Conservation (phyloP, 768 basidiomycete species). For the Sarcomyxa edulis region DNA sequence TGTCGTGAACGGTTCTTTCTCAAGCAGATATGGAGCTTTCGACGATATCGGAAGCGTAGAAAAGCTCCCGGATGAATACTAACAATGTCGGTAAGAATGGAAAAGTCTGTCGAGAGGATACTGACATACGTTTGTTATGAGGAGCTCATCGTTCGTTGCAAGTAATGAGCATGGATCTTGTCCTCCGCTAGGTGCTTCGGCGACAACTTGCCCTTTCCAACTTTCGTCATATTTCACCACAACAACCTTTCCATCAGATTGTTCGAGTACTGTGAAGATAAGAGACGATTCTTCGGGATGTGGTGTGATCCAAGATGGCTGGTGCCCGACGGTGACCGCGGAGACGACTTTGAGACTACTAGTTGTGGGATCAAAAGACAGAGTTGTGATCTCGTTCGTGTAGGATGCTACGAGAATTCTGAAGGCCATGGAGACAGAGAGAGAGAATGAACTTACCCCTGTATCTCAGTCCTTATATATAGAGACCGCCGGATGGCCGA, state of each 20-base stretch:
- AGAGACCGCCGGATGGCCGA: no score
- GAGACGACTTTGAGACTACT: constrained; percentile 41
- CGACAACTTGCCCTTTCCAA: constrained; percentile 48
- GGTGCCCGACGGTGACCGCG: constrained; percentile 44
- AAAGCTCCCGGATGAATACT: constrained; percentile 71
- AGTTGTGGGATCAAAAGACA: constrained; percentile 53
- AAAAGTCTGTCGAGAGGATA: not conserved
- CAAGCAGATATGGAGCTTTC: constrained; percentile 38
- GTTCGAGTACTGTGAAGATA: constrained; percentile 63
- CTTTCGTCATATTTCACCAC: constrained; percentile 53
- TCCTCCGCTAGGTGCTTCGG: constrained; percentile 48
- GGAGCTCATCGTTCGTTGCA: constrained; percentile 49
- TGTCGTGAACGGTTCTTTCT: constrained; percentile 26
- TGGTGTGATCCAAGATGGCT: constrained; percentile 74
- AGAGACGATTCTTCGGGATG: constrained; percentile 53
- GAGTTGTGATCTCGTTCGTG: constrained; percentile 54
- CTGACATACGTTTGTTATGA: constrained; percentile 68
- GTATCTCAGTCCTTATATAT: no score
- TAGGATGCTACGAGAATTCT: constrained; percentile 64
- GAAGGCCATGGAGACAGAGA: constrained; percentile 33
- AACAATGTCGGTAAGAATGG: not conserved
- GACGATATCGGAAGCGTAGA: constrained; percentile 50
- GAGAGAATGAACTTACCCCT: no score
- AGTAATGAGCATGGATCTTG: constrained; percentile 60
- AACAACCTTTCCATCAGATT: constrained; percentile 57